phyloP scores from a whole-genome alignment of 345 rosid genomes.

The Corymbia maculata region DNA sequence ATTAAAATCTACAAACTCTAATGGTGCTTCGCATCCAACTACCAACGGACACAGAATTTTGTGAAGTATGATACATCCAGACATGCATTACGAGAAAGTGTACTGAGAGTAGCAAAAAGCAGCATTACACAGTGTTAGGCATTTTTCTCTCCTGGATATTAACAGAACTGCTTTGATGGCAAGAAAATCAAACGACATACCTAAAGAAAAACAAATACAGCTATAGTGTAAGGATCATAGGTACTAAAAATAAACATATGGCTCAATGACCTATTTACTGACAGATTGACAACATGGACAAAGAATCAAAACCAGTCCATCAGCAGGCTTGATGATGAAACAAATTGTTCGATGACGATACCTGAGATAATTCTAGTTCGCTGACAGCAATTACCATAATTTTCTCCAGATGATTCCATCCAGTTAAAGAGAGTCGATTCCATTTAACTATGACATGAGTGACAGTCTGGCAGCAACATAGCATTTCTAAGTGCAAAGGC shows the following conservation, averaged over 20 bases:
- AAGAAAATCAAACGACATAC: neutral
- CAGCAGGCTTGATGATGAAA: neutral
- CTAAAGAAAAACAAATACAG: neutral
- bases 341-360: neutral
- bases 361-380: neutral
- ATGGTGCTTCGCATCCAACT: neutral
- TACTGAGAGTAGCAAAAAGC: neutral
- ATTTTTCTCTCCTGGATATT: neutral
- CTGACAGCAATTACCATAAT: neutral
- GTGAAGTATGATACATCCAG: neutral
- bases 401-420: neutral
- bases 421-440: neutral
- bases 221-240: neutral
- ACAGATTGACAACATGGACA: neutral
- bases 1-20: neutral
- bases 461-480: neutral
- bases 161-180: neutral
- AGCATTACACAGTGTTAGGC: neutral
- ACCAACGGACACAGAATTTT: neutral
- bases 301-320: neutral
- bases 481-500: neutral
- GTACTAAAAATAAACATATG: neutral
- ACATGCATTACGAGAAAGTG: neutral
- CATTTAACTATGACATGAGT: neutral
- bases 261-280: neutral